These are phyloP conservation scores for Plantago major DNA, from an alignment of 257 asterid genomes.

Conservation along the genomic window DNA sequence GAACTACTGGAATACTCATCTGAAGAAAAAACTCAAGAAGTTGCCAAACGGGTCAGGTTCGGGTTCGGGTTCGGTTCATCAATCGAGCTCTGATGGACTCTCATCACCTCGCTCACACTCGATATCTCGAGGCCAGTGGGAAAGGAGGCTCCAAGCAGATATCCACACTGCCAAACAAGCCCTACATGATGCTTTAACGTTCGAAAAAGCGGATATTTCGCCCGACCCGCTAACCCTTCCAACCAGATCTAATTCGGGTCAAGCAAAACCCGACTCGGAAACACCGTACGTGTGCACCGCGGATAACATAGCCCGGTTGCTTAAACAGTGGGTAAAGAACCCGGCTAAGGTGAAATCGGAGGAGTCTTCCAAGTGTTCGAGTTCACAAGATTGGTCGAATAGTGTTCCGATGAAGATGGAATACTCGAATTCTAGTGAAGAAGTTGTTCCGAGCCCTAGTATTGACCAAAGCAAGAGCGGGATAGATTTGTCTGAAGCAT, in stretches of 20 bases:
- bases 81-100: constrained; percentile 1
- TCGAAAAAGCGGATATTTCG: constrained; percentile 22
- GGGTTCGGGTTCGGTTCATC: neutral
- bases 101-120: constrained; percentile 29
- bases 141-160: constrained; percentile 67
- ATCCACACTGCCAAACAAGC: constrained; percentile 88
- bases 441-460: constrained; percentile 17
- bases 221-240: constrained; percentile 6
- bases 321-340: constrained; percentile 54
- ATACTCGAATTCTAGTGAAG: constrained; percentile 29
- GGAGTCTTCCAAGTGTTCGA: constrained; percentile 34
- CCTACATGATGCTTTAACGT: constrained; percentile 63
- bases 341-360: constrained; percentile 24
- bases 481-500: constrained; percentile 39
- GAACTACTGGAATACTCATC: constrained; percentile 92
- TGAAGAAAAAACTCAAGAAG: constrained; percentile 73
- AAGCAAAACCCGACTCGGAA: constrained; percentile 10
- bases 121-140: constrained; percentile 81
- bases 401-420: constrained; percentile 16
- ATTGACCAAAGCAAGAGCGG: constrained; percentile 32
- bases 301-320: constrained; percentile 69
- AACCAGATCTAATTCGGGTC: neutral
- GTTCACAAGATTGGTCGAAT: constrained; percentile 33
- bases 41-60: constrained; percentile 28
- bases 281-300: constrained; percentile 71